Percentiles rank a stretch among this genome's conserved stretches.
Conservation (phyloP, 2,329 filamentous ascomycete genomes). For the Penicillium italicum region DNA sequence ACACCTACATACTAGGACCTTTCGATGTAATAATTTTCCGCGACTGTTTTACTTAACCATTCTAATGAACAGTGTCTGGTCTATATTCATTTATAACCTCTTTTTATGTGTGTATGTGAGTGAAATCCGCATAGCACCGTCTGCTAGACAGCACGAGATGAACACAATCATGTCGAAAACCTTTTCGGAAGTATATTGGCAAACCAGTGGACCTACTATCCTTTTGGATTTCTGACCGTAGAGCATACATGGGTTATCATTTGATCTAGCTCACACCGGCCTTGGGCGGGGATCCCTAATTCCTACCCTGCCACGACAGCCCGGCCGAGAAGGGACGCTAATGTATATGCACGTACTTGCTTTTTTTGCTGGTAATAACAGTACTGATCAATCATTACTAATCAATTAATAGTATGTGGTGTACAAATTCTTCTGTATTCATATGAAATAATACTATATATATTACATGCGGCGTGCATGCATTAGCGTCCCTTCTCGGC, state of each 20-base stretch:
- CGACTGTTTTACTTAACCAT: background rate
- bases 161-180: background rate
- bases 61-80: background rate
- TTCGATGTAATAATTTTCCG: no score
- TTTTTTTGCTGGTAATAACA: no score
- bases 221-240: background rate
- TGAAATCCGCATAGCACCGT: background rate
- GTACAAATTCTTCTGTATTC: no score
- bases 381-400: no score
- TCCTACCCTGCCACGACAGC: no score
- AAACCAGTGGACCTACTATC: background rate
- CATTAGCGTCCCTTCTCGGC: no score
- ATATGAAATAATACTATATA: no score
- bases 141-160: background rate
- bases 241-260: background rate
- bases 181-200: background rate
- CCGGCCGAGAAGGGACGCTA: no score
- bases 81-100: background rate
- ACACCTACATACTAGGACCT: background rate
- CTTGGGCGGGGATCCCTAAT: background rate
- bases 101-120: background rate
- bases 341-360: no score
- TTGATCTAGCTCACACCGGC: background rate
- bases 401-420: no score
- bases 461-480: no score